Conservation (phyloP, 805 yeast species). For the Diddensiella caesifluorescens region DNA sequence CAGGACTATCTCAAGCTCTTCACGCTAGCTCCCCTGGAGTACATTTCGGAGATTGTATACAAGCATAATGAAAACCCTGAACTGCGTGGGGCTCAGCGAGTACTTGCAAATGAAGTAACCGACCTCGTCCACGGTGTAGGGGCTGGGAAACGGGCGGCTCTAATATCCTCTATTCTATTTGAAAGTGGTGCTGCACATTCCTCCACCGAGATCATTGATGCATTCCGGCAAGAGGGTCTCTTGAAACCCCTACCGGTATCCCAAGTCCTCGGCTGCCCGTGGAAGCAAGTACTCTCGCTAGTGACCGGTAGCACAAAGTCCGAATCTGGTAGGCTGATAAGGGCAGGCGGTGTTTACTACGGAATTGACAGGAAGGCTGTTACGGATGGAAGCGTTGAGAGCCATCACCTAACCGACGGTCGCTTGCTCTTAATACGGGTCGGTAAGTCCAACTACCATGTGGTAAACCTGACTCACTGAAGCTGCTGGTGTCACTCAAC, state of each 20-base stretch:
- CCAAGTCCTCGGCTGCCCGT: conserved; percentile 37
- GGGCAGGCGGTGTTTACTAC: conserved; percentile 66
- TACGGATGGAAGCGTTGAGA: conserved; percentile 44
- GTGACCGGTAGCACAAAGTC: conserved; percentile 39
- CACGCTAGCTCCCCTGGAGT: conserved; percentile 64
- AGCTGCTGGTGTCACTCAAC: too few relatives aligned
- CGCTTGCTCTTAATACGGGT: conserved; percentile 59
- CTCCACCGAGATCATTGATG: conserved; percentile 43
- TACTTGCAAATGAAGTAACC: conserved; percentile 78
- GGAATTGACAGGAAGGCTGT: conserved; percentile 55
- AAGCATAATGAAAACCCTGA: conserved; percentile 58
- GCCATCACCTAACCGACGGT: conserved; percentile 51
- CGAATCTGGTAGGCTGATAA: conserved; percentile 57
- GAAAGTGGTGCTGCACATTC: conserved; percentile 32
- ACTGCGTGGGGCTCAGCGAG: conserved; percentile 62
- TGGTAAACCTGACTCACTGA: conserved; percentile 23
- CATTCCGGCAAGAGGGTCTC: conserved; percentile 57
- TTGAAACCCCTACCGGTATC: conserved; percentile 35
- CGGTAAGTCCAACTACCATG: conserved; percentile 54
- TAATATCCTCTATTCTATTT: conserved; percentile 33
- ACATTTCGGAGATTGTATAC: conserved; percentile 49
- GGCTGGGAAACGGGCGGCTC: conserved; percentile 57
- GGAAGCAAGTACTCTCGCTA: conserved; percentile 49
- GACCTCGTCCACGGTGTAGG: conserved; percentile 85
- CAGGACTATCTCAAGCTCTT: conserved; percentile 64